Evolutionary conservation across 331 rosid species (phyloP).

Genomic region (Rhamnella rubrinervis): DNA sequence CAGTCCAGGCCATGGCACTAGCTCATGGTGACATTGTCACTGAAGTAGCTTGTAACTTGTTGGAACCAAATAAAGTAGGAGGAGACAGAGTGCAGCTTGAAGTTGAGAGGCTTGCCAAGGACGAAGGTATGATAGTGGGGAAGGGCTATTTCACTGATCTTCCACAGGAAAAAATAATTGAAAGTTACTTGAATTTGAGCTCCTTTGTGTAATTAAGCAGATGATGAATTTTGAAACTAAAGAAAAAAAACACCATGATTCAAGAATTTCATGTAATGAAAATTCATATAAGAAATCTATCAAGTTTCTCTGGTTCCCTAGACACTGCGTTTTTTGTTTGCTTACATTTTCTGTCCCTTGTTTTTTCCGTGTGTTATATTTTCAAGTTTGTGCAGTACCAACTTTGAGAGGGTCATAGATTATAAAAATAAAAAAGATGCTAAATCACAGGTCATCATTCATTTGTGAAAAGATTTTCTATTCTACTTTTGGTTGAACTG

Average conservation of each 20-base stretch:
- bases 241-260: too few species aligned
- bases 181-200: slow-evolving; percentile 40
- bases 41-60: slow-evolving; percentile 91
- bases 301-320: neutral
- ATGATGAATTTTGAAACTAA: slow-evolving; percentile 9
- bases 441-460: too few species aligned
- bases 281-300: neutral
- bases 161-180: slow-evolving; percentile 59
- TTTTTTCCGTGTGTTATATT: too few species aligned
- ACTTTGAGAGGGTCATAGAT: too few species aligned
- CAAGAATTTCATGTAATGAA: slow-evolving; percentile 1
- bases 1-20: slow-evolving; percentile 90
- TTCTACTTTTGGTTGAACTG: neutral
- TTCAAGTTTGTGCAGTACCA: too few species aligned
- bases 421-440: too few species aligned
- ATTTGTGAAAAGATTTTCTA: neutral
- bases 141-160: slow-evolving; percentile 82
- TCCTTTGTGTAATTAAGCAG: slow-evolving; percentile 4
- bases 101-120: slow-evolving; percentile 64
- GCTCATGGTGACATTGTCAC: slow-evolving; percentile 60
- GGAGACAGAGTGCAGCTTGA: slow-evolving; percentile 72
- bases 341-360: neutral
- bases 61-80: slow-evolving; percentile 66
- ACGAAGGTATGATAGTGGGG: slow-evolving; percentile 60
- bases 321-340: neutral